Conservation (phyloP, 2,329 filamentous ascomycete species). For the Arthrobotrys sphaeroides region DNA sequence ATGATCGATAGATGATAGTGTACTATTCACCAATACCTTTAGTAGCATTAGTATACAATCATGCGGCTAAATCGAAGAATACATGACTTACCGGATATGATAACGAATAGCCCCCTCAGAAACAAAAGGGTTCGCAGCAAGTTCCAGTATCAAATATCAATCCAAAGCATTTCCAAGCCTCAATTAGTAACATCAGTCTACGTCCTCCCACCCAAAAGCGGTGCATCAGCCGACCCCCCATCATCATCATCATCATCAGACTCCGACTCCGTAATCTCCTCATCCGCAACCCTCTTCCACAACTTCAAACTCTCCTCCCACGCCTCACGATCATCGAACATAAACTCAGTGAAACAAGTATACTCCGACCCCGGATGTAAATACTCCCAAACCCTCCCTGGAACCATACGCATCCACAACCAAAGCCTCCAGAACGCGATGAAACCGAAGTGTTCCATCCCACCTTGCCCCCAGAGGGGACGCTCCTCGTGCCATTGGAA, state of each 20-base stretch:
- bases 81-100: too few species aligned
- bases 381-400: neutral
- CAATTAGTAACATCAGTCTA: too few species aligned
- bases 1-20: too few species aligned
- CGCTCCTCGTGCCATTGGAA: conserved; percentile 37
- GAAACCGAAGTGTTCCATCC: conserved; percentile 25
- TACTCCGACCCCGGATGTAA: neutral
- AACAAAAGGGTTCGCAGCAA: too few species aligned
- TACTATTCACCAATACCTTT: too few species aligned
- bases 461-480: conserved; percentile 1
- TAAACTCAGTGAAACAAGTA: too few species aligned
- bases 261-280: neutral
- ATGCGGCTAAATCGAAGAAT: too few species aligned
- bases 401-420: neutral
- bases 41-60: too few species aligned
- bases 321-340: too few species aligned
- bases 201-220: neutral
- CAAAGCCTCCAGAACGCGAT: neutral
- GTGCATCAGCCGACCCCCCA: neutral
- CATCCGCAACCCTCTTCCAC: neutral
- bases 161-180: too few species aligned
- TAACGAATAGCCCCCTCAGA: too few species aligned
- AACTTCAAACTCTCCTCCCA: neutral
- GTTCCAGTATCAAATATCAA: too few species aligned
- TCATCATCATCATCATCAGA: neutral